phyloP scores from a whole-genome alignment of 179 eudicot genomes.

The Heliamphora pulchella region DNA sequence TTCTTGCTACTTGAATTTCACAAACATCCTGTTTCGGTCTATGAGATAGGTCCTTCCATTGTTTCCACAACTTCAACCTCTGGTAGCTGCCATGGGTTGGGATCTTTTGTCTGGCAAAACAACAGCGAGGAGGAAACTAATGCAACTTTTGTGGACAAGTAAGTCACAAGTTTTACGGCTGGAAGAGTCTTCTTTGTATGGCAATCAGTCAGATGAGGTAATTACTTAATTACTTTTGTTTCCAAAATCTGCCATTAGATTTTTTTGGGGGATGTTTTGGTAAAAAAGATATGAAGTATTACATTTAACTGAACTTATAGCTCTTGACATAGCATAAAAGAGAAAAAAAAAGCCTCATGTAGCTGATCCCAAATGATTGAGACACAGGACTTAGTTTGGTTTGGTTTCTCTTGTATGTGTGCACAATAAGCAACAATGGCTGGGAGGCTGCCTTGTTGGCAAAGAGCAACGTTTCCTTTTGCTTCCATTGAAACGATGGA shows the following conservation, averaged over 20 bases:
- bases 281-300: no score
- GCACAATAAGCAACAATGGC: background rate
- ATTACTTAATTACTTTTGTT: slow-evolving; percentile 24
- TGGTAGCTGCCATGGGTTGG: slow-evolving; percentile 96
- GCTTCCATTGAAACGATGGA: background rate
- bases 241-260: background rate
- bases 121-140: slow-evolving; percentile 60
- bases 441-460: background rate
- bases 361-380: no score
- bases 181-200: slow-evolving; percentile 65
- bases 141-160: slow-evolving; percentile 90
- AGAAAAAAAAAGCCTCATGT: no score
- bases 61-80: slow-evolving; percentile 93
- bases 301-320: no score
- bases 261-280: no score
- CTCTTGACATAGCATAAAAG: no score
- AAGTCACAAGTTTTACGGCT: slow-evolving; percentile 66
- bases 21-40: slow-evolving; percentile 17
- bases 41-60: slow-evolving; percentile 55
- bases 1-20: slow-evolving; percentile 8
- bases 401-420: background rate
- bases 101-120: slow-evolving; percentile 87
- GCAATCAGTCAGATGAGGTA: slow-evolving; percentile 76
- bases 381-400: background rate
- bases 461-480: no score